Evolutionary conservation across 192 early-diverging fungal species (phyloP).

Genomic region (Coemansia sp.): DNA sequence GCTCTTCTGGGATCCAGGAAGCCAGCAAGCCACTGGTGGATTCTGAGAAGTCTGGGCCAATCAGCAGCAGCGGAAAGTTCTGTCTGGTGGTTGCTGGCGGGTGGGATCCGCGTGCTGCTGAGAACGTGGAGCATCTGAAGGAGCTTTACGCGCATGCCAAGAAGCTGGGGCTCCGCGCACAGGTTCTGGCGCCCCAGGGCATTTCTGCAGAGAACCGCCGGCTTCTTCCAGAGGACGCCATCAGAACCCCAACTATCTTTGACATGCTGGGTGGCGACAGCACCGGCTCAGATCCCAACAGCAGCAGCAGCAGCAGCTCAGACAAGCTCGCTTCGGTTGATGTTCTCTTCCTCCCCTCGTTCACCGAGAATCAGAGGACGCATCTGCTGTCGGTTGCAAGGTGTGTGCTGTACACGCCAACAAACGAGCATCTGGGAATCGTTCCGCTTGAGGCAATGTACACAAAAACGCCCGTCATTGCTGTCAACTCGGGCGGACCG

Average conservation of each 20-base stretch:
- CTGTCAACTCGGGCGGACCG: conserved; percentile 83
- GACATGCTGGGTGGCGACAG: conserved; percentile 6
- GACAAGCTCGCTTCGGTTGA: conserved; percentile 51
- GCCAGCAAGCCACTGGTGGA: neutral
- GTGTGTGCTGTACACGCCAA: conserved; percentile 86
- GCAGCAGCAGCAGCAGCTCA: too few species aligned
- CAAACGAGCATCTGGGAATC: conserved; percentile 94
- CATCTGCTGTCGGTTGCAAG: conserved; percentile 64
- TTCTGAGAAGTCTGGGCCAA: neutral
- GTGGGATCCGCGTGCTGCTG: conserved; percentile 79
- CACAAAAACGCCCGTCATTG: conserved; percentile 81
- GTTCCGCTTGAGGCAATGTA: conserved; percentile 98
- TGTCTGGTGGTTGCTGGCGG: conserved; percentile 84
- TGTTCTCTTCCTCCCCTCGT: conserved; percentile 87
- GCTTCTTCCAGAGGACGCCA: conserved; percentile 18
- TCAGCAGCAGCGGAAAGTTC: neutral
- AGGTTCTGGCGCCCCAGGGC: conserved; percentile 29
- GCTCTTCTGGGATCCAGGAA: conserved; percentile 19
- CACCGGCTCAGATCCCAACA: neutral
- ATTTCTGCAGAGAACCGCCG: conserved; percentile 7
- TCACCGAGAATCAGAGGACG: conserved; percentile 76
- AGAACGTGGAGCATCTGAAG: conserved; percentile 81
- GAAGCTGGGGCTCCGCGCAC: conserved; percentile 34
- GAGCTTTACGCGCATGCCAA: conserved; percentile 68
- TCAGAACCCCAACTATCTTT: conserved; percentile 15